Evolutionary conservation across 441 rosid species (phyloP).

Genomic region (Arabidopsis hybrid): DNA sequence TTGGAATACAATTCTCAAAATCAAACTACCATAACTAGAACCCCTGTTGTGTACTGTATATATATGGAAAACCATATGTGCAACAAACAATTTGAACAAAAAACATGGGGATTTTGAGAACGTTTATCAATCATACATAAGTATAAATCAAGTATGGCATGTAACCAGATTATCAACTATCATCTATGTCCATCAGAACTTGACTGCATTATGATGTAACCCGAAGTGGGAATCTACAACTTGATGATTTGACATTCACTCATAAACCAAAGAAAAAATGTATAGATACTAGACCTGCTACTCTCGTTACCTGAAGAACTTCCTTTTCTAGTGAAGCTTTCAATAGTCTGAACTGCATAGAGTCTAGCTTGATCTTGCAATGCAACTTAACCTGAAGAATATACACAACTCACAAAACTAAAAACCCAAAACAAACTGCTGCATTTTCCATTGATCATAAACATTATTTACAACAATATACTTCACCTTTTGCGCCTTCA

Average conservation of each 20-base stretch:
- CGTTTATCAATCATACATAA: neutral
- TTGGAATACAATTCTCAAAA: neutral
- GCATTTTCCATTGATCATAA: conserved; percentile 6
- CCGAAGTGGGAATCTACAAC: neutral
- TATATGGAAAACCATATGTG: neutral
- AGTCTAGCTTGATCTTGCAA: conserved; percentile 85
- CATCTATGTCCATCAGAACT: neutral
- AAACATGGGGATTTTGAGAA: neutral
- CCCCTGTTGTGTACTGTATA: neutral
- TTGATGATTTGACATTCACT: neutral
- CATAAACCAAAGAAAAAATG: neutral
- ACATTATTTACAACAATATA: conserved; percentile 28
- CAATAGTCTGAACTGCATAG: conserved; percentile 74
- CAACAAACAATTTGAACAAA: neutral
- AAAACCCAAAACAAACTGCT: conserved; percentile 11
- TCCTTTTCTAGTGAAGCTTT: conserved; percentile 82
- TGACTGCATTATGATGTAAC: neutral
- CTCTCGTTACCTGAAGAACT: conserved; percentile 70
- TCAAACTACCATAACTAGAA: neutral
- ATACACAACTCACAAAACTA: conserved; percentile 12
- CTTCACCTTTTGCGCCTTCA: conserved; percentile 88
- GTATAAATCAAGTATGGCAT: neutral
- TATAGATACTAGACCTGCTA: neutral
- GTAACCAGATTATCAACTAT: conserved; percentile 7
- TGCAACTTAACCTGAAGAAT: conserved; percentile 80